These are phyloP conservation scores for Claviceps digitariae DNA, from an alignment of 2,329 filamentous ascomycete species.

Conservation along the genomic window DNA sequence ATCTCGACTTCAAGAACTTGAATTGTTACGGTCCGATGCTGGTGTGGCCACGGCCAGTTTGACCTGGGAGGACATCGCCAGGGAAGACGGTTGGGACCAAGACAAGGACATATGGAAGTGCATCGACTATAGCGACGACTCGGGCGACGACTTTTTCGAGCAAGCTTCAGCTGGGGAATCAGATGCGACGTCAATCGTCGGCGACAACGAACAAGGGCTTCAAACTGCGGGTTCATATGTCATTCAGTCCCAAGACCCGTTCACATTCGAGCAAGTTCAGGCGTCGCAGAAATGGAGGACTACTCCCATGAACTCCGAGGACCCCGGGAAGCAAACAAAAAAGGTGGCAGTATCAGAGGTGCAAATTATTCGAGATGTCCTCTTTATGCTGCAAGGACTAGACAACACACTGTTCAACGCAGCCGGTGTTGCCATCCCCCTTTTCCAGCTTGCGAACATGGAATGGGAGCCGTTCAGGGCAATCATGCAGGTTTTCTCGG, in stretches of 20 bases:
- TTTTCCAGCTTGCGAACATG: constrained; percentile 33
- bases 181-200: constrained; percentile 18
- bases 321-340: constrained; percentile 18
- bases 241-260: constrained; percentile 19
- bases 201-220: constrained; percentile 15
- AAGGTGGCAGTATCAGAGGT: constrained; percentile 51
- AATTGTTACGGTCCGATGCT: constrained; percentile 30
- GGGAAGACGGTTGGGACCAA: constrained; percentile 58
- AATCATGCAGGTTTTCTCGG: constrained; percentile 32
- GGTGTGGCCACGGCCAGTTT: constrained; percentile 35
- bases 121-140: constrained; percentile 54
- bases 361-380: constrained; percentile 58
- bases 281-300: constrained; percentile 23
- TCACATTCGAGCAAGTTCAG: constrained; percentile 17
- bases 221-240: constrained; percentile 20
- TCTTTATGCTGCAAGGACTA: constrained; percentile 77
- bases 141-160: constrained; percentile 33
- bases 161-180: constrained; percentile 25
- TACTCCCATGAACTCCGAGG: constrained; percentile 19
- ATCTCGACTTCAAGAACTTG: constrained; percentile 50
- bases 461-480: constrained; percentile 37
- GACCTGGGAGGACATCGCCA: constrained; percentile 68
- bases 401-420: constrained; percentile 56
- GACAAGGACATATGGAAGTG: constrained; percentile 58
- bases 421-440: constrained; percentile 23